Evolutionary conservation across 2,329 filamentous ascomycete genomes (phyloP), one percentile per base, ranked within the genome.

Genomic region (Pseudopithomyces chartarum): DNA sequence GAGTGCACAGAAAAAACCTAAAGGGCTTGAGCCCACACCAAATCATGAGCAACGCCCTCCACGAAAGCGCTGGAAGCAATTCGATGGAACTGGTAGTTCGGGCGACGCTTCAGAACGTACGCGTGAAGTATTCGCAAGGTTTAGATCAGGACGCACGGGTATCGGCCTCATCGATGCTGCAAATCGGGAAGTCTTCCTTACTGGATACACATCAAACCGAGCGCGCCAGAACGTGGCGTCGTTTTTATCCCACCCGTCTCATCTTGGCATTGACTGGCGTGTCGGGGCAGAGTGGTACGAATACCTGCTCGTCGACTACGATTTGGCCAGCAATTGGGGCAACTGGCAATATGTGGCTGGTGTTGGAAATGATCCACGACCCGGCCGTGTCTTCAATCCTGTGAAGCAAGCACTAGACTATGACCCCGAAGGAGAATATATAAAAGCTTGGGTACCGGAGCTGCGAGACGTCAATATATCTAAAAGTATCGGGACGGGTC

Each of bases 231-330:
- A 93, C 53, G 88, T 91, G 1, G 90, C 90, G 0, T 88, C 82
- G 15, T 94, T 91, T 69, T 78, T 93, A 1, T 76, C 89, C 0
- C 19, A 51, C 20, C 22, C 48, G 22, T 91, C 91, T 62, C 89
- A 91, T 58, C 78, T 93, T 2, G 82, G 82, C 1, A 86, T 94
- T 20, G 90, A 94, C 73, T 95, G 91, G 91, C 84, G 90, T 0
- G 82, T 90, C 13, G 91, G 90, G 0, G 91, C 90, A 0, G 90
- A 93, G 70, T 94, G 89, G 89, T 94, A 93, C 68, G 90, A 94
- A 70, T 85, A 83, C 69, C 78, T 90, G 68, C 80, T 93, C 2
- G 80, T 88, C 29, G 91, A 95, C 70, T 92, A 93, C 69, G 90
- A 94, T 63, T 82, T 90, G 0, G 86, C 84, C 13, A 89, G 83